Base-by-base conservation (phyloP, 2,329 filamentous ascomycete genomes). In the Rosellinia necatrix region DNA sequence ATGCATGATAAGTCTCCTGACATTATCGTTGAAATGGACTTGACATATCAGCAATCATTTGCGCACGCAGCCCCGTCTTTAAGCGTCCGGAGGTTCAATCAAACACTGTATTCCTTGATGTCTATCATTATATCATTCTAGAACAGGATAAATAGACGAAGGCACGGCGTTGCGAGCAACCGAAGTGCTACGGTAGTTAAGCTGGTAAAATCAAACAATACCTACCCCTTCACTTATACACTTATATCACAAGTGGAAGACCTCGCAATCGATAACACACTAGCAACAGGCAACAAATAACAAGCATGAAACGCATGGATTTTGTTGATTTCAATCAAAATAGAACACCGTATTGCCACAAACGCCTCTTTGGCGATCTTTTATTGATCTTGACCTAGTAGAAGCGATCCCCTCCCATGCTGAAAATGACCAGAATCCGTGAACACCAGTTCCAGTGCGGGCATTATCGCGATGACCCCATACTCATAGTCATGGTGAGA, bases 371-470 rank as follows among this genome's bases (percentile, higher is more conserved):
- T 62, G 64, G 60, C 66, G 64, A 67, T 68, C 64, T 66, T 71
- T 70, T 69, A 71, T 70, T 70, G 64, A 69, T 66, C 68, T 57
- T 62, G 63, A 65, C 65, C 66, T 70, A 68, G 58, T 62, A 69
- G 62, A 70, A 66, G 64, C 59, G 59, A 62, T 64, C 64, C 68
- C 66, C 62, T 70, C 64, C 68, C 68, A 66, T 70, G 67, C 68
- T 67, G 64, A 66, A 68, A 61, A 67, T 53, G 67, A 70, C 61
- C 61, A 70, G 64, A 70, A 69, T 69, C 70, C 69, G 59, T 71
- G 65, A 71, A 71, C 70, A 71, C 69, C 70, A 66, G 60, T 70
- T 65, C 68, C 68, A 66, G 68, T 66, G 66, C 65, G 61, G 59
- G 60, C 63, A 61, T 59, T 60, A 64, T 62, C 64, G 64, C 63